Evolutionary conservation across 257 asterid species (phyloP).

Genomic region (Misopates orontium): DNA sequence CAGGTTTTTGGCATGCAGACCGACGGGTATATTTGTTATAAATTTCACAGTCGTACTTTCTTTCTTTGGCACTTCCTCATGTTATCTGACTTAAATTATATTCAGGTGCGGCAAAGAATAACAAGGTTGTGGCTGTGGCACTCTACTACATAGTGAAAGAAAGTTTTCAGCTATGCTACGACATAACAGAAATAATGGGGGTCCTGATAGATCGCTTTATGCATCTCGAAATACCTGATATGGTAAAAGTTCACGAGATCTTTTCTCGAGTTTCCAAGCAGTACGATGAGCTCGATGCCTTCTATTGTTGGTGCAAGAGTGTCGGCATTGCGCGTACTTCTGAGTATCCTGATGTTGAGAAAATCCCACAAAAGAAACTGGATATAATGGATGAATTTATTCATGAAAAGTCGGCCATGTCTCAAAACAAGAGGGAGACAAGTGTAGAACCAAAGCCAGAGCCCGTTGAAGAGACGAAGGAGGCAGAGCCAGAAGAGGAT

Average conservation of each 20-base stretch:
- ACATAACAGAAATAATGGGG: slow-evolving; percentile 68
- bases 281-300: slow-evolving; percentile 78
- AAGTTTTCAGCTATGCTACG: slow-evolving; percentile 72
- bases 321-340: slow-evolving; percentile 68
- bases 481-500: slow-evolving; percentile 50
- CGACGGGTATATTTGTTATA: slow-evolving; percentile 54
- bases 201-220: slow-evolving; percentile 72
- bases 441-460: slow-evolving; percentile 36
- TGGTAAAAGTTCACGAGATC: slow-evolving; percentile 59
- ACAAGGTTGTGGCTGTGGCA: slow-evolving; percentile 72
- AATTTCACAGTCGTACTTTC: neutral
- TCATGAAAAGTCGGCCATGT: slow-evolving; percentile 49
- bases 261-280: slow-evolving; percentile 81
- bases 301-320: slow-evolving; percentile 68
- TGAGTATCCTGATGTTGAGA: slow-evolving; percentile 82
- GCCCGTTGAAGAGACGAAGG: slow-evolving; percentile 16
- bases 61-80: neutral
- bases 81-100: slow-evolving; percentile 2
- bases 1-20: slow-evolving; percentile 75
- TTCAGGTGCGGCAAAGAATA: slow-evolving; percentile 73
- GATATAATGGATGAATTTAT: slow-evolving; percentile 88
- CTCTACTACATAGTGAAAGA: slow-evolving; percentile 73
- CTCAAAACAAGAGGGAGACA: slow-evolving; percentile 27
- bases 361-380: slow-evolving; percentile 67
- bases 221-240: slow-evolving; percentile 69